These are phyloP conservation scores for Crithidia fasciculata DNA, from an alignment of 208 protist species.

Conservation along the genomic window DNA sequence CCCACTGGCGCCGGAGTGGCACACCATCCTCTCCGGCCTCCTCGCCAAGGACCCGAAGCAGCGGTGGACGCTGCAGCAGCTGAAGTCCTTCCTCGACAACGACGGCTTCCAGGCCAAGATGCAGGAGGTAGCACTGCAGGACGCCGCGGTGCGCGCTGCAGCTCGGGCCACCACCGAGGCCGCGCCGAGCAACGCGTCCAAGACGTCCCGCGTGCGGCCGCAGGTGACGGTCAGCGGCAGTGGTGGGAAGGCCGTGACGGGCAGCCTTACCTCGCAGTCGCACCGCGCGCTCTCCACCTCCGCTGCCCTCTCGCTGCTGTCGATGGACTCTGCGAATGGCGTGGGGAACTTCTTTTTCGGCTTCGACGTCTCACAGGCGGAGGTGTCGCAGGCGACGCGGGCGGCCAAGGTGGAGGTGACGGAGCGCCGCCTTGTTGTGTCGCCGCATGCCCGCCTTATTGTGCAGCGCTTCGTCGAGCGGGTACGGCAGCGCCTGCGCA, in stretches of 20 bases:
- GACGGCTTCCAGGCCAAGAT: conserved; percentile 38
- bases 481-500: conserved; percentile 20
- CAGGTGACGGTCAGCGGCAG: background rate
- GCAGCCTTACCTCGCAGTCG: conserved; percentile 1
- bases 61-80: conserved; percentile 59
- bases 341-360: conserved; percentile 24
- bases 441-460: conserved; percentile 12
- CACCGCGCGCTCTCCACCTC: conserved; percentile 3
- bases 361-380: conserved; percentile 45
- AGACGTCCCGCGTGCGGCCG: background rate
- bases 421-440: conserved; percentile 15
- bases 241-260: background rate
- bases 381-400: conserved; percentile 41
- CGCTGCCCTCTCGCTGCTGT: background rate
- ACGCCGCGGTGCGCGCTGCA: background rate
- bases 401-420: conserved; percentile 39
- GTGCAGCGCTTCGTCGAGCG: conserved; percentile 28
- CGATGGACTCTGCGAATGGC: background rate
- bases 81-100: conserved; percentile 64
- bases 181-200: background rate
- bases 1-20: conserved; percentile 48
- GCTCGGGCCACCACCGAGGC: background rate
- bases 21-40: conserved; percentile 63
- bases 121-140: conserved; percentile 9
- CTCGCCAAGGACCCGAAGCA: conserved; percentile 70